phyloP scores from a whole-genome alignment of 257 asterid species.

The Nicotiana benthamiana region DNA sequence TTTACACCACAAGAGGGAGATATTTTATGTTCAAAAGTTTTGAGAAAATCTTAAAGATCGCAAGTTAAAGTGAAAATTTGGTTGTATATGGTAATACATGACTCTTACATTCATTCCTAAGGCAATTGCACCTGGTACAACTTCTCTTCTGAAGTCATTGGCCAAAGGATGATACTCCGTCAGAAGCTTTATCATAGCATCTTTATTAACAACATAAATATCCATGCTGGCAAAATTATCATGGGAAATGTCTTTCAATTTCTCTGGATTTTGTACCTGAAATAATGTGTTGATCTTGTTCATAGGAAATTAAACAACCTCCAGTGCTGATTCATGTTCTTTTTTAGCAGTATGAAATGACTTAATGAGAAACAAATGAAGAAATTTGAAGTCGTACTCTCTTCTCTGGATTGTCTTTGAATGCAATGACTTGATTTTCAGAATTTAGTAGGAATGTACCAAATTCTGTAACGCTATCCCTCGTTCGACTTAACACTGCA shows the following conservation, averaged over 20 bases:
- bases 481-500: slow-evolving; percentile 27
- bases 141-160: slow-evolving; percentile 54
- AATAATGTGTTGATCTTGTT: background rate
- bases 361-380: background rate
- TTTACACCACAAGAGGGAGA: background rate
- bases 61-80: background rate
- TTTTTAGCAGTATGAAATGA: background rate
- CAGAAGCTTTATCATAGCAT: slow-evolving; percentile 60
- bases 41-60: background rate
- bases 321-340: background rate
- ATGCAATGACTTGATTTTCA: slow-evolving; percentile 37
- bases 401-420: slow-evolving; percentile 25
- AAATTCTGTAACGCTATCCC: slow-evolving; percentile 33
- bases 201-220: slow-evolving; percentile 60
- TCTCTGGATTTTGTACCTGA: slow-evolving; percentile 26
- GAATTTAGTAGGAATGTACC: slow-evolving; percentile 42
- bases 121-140: slow-evolving; percentile 72
- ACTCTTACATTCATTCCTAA: slow-evolving; percentile 67
- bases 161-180: slow-evolving; percentile 50
- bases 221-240: slow-evolving; percentile 56
- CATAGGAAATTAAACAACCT: background rate
- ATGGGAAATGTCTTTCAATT: background rate
- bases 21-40: background rate
- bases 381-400: background rate
- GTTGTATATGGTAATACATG: background rate